phyloP scores from a whole-genome alignment of 2,329 filamentous ascomycete species.

The Dendryphion nanum region DNA sequence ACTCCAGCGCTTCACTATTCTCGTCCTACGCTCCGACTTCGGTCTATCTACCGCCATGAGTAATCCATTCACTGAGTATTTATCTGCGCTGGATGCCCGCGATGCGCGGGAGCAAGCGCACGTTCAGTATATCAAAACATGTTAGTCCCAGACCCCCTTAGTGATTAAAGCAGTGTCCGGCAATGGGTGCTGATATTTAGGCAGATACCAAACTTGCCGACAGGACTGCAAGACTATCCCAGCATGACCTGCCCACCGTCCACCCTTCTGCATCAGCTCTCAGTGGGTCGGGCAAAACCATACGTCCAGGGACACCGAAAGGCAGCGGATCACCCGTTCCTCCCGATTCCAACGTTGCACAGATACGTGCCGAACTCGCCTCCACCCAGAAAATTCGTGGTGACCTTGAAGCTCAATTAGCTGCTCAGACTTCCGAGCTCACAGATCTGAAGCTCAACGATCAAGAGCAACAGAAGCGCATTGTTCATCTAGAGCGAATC shows the following conservation, averaged over 20 bases:
- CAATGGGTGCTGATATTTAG: neutral
- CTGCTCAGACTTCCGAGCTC: constrained; percentile 63
- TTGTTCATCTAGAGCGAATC: constrained; percentile 63
- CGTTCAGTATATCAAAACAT: constrained; percentile 72
- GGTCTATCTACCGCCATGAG: constrained; percentile 49
- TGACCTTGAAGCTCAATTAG: constrained; percentile 64
- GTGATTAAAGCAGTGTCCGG: neutral
- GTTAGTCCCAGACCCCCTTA: constrained; percentile 49
- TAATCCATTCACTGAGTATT: constrained; percentile 80
- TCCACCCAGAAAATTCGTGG: constrained; percentile 73
- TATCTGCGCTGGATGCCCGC: constrained; percentile 68
- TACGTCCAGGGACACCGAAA: constrained; percentile 19
- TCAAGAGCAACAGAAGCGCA: constrained; percentile 58
- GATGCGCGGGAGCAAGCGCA: constrained; percentile 68
- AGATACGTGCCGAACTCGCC: constrained; percentile 62
- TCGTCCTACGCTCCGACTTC: no score
- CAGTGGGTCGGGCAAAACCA: constrained; percentile 19
- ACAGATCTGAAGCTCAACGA: constrained; percentile 60
- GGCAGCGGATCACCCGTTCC: no score
- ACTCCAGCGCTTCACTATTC: no score
- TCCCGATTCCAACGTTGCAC: no score
- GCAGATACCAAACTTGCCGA: constrained; percentile 47
- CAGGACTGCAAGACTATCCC: constrained; percentile 36
- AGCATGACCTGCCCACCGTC: constrained; percentile 18
- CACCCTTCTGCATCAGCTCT: constrained; percentile 16